A percentile compares a stretch with the other conserved stretches of the same genome.
These are phyloP conservation scores for Plasmodium gonderi DNA, from an alignment of 169 alveolate genomes.

Conservation along the genomic window DNA sequence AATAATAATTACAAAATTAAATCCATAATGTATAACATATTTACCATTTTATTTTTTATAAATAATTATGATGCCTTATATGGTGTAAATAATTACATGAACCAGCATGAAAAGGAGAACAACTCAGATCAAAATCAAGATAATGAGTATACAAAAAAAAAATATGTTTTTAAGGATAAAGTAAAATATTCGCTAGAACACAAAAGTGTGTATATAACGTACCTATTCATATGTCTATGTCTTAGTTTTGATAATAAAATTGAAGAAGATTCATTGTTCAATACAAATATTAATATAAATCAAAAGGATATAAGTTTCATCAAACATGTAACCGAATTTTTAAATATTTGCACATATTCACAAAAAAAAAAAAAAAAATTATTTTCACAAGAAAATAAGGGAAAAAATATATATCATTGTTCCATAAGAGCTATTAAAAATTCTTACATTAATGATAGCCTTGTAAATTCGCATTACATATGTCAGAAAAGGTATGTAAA, in stretches of 20 bases:
- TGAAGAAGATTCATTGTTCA: slow-evolving; percentile 42
- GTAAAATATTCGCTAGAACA: slow-evolving; percentile 16
- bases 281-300: slow-evolving; percentile 46
- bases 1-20: slow-evolving; percentile 60
- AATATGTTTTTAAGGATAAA: slow-evolving; percentile 8
- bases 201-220: slow-evolving; percentile 31
- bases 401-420: slow-evolving; percentile 33
- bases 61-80: slow-evolving; percentile 13
- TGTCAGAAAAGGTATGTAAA: slow-evolving; percentile 45
- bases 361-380: slow-evolving; percentile 28
- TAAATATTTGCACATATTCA: slow-evolving; percentile 42
- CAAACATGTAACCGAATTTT: slow-evolving; percentile 39
- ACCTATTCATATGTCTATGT: slow-evolving; percentile 49
- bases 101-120: not conserved
- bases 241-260: slow-evolving; percentile 43
- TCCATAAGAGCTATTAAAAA: slow-evolving; percentile 17
- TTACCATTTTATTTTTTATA: slow-evolving; percentile 41
- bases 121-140: not conserved
- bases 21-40: slow-evolving; percentile 52
- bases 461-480: slow-evolving; percentile 54
- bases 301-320: slow-evolving; percentile 11
- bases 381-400: slow-evolving; percentile 34
- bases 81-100: not conserved
- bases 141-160: not conserved
- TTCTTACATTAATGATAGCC: slow-evolving; percentile 36